phyloP scores from a whole-genome alignment of 2,329 filamentous ascomycete genomes.

The Ceratocystis variospora region DNA sequence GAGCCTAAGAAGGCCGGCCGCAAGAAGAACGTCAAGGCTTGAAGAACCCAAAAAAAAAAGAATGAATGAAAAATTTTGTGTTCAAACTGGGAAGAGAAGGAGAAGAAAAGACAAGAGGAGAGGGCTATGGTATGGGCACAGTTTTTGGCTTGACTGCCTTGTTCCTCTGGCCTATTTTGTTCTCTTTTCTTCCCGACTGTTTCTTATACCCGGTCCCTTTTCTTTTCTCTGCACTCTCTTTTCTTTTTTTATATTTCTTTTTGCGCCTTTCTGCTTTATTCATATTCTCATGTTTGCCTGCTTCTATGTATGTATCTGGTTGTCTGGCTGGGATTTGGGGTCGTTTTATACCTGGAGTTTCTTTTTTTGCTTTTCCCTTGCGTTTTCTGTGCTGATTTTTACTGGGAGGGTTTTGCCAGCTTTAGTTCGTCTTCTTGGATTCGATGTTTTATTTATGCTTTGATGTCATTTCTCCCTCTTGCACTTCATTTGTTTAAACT shows the following conservation, averaged over 20 bases:
- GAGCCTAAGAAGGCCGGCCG: slow-evolving; percentile 47
- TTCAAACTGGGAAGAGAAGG: background rate
- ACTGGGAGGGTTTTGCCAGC: slow-evolving; percentile 9
- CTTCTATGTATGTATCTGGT: background rate
- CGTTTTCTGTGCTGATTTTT: background rate
- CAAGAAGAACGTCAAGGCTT: slow-evolving; percentile 39
- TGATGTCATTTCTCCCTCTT: background rate
- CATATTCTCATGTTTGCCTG: slow-evolving; percentile 14
- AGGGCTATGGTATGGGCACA: background rate
- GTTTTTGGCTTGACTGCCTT: background rate
- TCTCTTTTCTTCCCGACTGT: background rate
- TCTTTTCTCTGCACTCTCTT: too few species aligned
- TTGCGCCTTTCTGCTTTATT: slow-evolving; percentile 6
- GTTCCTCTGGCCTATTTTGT: background rate
- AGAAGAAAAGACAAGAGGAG: background rate
- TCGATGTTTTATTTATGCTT: background rate
- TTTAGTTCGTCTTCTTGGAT: background rate
- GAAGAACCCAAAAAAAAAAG: background rate
- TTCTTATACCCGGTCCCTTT: slow-evolving; percentile 9
- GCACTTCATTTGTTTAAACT: background rate
- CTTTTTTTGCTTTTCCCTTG: slow-evolving; percentile 8
- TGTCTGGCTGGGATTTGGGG: slow-evolving; percentile 3
- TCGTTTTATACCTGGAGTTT: slow-evolving; percentile 17
- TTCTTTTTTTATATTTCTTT: slow-evolving; percentile 13
- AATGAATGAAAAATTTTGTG: background rate